Percentiles rank a stretch among this genome's conserved stretches.
These are phyloP conservation scores for Fusarium sp. DNA, from an alignment of 2,329 filamentous ascomycete genomes.

Conservation along the genomic window DNA sequence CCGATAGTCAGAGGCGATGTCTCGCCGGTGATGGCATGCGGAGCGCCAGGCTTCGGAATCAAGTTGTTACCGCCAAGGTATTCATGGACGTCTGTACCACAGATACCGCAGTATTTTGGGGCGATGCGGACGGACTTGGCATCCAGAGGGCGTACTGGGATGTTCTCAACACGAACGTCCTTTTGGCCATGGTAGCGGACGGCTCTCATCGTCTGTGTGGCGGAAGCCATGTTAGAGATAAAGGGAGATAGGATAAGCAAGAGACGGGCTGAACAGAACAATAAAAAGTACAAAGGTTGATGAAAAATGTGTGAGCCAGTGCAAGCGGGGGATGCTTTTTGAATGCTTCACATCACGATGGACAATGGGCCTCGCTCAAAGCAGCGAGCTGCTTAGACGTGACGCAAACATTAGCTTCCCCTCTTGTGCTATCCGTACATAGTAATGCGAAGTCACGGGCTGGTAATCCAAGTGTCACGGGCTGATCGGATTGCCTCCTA, in stretches of 20 bases:
- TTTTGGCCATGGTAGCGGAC: constrained; percentile 23
- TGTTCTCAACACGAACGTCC: constrained; percentile 15
- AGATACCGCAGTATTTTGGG: constrained; percentile 20
- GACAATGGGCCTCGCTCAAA: background rate
- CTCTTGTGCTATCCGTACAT: constrained; percentile 22
- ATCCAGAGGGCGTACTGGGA: background rate
- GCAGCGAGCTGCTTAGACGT: constrained; percentile 2
- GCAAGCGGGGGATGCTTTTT: background rate
- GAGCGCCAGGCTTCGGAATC: constrained; percentile 28
- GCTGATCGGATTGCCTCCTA: constrained; percentile 17
- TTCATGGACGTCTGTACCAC: constrained; percentile 28
- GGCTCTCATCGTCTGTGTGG: constrained; percentile 9
- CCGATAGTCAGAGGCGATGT: constrained; percentile 25
- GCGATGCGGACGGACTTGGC: constrained; percentile 12
- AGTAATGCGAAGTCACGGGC: constrained; percentile 32
- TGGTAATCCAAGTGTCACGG: constrained; percentile 13
- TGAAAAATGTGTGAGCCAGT: background rate
- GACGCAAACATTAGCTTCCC: constrained; percentile 18
- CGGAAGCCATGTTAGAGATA: constrained; percentile 3
- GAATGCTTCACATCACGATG: background rate
- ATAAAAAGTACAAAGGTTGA: background rate
- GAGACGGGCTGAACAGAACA: background rate
- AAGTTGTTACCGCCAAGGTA: constrained; percentile 30
- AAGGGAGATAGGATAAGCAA: background rate
- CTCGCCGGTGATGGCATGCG: constrained; percentile 24